Conservation (phyloP, 371 early-diverging fungal species). For the Mortierella sp. region DNA sequence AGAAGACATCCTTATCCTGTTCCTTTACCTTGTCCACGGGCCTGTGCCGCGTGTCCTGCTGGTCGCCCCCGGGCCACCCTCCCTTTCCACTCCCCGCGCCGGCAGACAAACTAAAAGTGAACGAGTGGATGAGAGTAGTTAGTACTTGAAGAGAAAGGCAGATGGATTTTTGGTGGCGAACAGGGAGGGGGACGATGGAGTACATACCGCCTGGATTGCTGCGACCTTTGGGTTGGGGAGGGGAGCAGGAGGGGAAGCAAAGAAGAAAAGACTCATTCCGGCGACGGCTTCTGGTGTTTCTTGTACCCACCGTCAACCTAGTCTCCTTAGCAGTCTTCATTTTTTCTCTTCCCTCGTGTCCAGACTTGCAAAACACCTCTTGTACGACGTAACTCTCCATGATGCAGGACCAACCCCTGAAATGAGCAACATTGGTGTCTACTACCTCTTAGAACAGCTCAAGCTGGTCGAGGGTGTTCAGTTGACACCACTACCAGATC, state of each 20-base stretch:
- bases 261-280: slow-evolving; percentile 17
- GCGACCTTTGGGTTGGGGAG: no score
- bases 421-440: not conserved
- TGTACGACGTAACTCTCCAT: not conserved
- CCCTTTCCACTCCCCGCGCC: no score
- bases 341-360: slow-evolving; percentile 7
- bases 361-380: not conserved
- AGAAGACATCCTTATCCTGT: no score
- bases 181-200: no score
- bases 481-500: slow-evolving; percentile 27
- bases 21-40: no score
- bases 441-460: slow-evolving; percentile 26
- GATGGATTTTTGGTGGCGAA: no score
- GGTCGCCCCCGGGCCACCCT: no score
- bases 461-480: slow-evolving; percentile 23
- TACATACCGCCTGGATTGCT: no score
- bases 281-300: slow-evolving; percentile 25
- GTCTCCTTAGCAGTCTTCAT: slow-evolving; percentile 37
- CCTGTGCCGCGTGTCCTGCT: no score
- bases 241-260: not conserved
- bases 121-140: no score
- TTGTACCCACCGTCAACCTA: slow-evolving; percentile 43
- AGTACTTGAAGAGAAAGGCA: no score
- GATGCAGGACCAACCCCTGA: not conserved
- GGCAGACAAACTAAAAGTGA: no score